A percentile compares a stretch with the other conserved stretches of the same genome.
Evolutionary conservation across 352 stramenopile species (phyloP).

Genomic region (Achlya hypogyna): DNA sequence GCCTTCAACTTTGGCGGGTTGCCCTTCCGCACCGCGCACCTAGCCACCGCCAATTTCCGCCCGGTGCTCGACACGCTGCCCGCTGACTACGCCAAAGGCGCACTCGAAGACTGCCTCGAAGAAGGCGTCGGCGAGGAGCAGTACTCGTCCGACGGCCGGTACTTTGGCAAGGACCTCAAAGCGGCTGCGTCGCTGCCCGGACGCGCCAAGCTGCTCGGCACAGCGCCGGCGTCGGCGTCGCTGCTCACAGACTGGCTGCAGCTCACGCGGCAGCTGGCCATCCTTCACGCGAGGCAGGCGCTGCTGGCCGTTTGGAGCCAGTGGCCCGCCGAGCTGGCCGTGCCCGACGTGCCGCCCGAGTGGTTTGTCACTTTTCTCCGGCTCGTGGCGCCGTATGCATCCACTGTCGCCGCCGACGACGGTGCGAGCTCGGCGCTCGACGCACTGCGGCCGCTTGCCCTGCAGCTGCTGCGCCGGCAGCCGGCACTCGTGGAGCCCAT

Average conservation of each 20-base stretch:
- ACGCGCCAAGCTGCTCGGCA: neutral
- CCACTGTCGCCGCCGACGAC: neutral
- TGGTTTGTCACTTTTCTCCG: constrained; percentile 80
- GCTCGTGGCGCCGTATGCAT: constrained; percentile 39
- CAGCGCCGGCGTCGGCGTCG: neutral
- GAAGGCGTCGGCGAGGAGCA: constrained; percentile 78
- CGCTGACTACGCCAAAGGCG: constrained; percentile 42
- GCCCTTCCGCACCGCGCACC: constrained; percentile 52
- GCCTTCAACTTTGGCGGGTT: constrained; percentile 82
- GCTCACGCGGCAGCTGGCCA: constrained; percentile 63
- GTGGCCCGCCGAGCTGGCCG: constrained; percentile 38
- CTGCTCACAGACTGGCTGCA: constrained; percentile 42
- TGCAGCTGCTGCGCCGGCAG: neutral
- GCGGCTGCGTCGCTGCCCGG: neutral
- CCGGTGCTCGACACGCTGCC: constrained; percentile 63
- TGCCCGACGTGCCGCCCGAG: constrained; percentile 15
- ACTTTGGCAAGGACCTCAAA: constrained; percentile 54
- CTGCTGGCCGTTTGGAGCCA: constrained; percentile 68
- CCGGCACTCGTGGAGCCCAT: neutral
- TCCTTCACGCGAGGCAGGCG: constrained; percentile 67
- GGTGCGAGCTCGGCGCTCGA: neutral
- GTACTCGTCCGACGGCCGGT: constrained; percentile 66
- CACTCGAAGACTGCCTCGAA: constrained; percentile 72
- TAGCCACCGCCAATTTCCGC: constrained; percentile 61
- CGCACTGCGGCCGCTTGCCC: neutral